These are phyloP conservation scores for Juncus inflexus DNA, from an alignment of 176 grass and related monocot genomes.

Conservation along the genomic window DNA sequence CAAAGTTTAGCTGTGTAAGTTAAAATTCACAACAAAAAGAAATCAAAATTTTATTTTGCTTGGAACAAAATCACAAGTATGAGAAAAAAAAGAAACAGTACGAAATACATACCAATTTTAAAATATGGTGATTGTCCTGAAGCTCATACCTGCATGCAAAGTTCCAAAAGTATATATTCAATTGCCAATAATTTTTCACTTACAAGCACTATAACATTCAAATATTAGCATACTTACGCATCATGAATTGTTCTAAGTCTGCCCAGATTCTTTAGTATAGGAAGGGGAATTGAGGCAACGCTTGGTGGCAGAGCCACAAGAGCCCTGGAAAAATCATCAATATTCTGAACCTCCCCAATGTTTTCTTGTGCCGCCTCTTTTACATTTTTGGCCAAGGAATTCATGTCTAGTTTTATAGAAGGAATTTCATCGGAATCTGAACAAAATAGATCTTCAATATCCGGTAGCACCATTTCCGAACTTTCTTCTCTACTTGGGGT, in stretches of 20 bases:
- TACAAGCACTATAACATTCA: too few species aligned
- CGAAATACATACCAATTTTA: slow-evolving; percentile 53
- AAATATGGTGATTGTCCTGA: slow-evolving; percentile 75
- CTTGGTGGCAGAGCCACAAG: slow-evolving; percentile 64
- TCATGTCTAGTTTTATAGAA: slow-evolving; percentile 71
- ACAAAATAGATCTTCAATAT: slow-evolving; percentile 66
- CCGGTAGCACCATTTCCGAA: slow-evolving; percentile 15
- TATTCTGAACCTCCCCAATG: slow-evolving; percentile 22
- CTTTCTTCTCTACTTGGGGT: slow-evolving; percentile 44
- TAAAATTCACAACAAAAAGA: too few species aligned
- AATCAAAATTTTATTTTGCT: too few species aligned
- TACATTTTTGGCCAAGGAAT: slow-evolving; percentile 71
- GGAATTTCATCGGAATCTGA: slow-evolving; percentile 78
- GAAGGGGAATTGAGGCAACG: slow-evolving; percentile 24
- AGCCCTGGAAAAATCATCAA: slow-evolving; percentile 78
- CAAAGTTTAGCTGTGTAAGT: slow-evolving; percentile 56
- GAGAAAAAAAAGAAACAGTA: slow-evolving; percentile 1
- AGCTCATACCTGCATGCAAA: slow-evolving; percentile 67
- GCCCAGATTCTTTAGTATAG: slow-evolving; percentile 75
- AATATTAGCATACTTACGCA: slow-evolving; percentile 47
- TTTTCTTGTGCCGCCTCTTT: slow-evolving; percentile 55
- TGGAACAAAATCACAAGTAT: neutral
- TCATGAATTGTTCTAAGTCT: slow-evolving; percentile 83
- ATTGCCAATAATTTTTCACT: slow-evolving; percentile 1
- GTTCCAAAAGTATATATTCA: slow-evolving; percentile 26